A percentile compares a stretch with the other conserved stretches of the same genome.
Evolutionary conservation across 2,329 filamentous ascomycete genomes (phyloP).

Genomic region (Mollisia scopiformis): DNA sequence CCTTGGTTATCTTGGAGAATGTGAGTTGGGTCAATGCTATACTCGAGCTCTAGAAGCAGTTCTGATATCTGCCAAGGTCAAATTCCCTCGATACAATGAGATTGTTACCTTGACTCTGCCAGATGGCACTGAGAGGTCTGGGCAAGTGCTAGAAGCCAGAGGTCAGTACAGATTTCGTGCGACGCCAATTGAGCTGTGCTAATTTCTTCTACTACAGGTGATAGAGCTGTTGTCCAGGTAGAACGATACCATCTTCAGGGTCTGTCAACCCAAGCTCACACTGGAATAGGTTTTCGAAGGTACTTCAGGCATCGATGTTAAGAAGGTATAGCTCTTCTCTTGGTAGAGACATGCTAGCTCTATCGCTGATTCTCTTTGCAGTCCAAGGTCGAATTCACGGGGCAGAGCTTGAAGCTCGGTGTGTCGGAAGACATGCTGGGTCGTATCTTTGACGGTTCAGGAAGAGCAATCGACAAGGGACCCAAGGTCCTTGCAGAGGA

Average conservation of each 20-base stretch:
- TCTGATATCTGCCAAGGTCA: constrained; percentile 67
- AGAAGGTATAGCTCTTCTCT: constrained; percentile 66
- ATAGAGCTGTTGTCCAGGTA: constrained; percentile 94
- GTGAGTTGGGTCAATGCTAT: constrained; percentile 53
- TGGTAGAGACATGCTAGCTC: background rate
- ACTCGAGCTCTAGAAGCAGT: background rate
- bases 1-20: constrained; percentile 96
- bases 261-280: constrained; percentile 28
- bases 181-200: constrained; percentile 17
- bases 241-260: constrained; percentile 21
- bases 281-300: constrained; percentile 86
- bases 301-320: constrained; percentile 95
- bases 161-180: constrained; percentile 54
- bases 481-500: constrained; percentile 98
- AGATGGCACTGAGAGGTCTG: constrained; percentile 90
- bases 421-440: constrained; percentile 99
- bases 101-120: constrained; percentile 95
- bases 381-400: constrained; percentile 98
- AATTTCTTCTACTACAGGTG: constrained; percentile 58
- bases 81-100: constrained; percentile 97
- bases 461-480: constrained; percentile 97
- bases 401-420: constrained; percentile 95
- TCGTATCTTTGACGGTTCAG: constrained; percentile 97
- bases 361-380: constrained; percentile 42
- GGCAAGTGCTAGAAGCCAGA: constrained; percentile 96